Percentiles rank a stretch among this genome's conserved stretches.
Evolutionary conservation across 257 asterid species (phyloP).

Genomic region (Ehretia macrophylla): DNA sequence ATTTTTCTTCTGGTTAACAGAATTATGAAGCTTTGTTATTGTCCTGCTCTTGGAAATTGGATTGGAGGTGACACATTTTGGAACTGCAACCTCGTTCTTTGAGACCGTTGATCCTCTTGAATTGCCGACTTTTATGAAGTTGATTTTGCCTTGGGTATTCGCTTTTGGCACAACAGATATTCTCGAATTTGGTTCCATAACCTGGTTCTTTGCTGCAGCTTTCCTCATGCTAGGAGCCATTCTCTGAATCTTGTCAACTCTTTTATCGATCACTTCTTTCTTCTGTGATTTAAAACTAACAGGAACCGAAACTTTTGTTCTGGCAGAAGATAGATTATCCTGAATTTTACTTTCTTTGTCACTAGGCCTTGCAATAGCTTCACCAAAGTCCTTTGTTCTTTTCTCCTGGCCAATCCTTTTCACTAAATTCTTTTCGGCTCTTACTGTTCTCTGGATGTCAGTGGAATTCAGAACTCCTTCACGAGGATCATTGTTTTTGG

Average conservation of each 20-base stretch:
- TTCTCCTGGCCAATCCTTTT: conserved; percentile 15
- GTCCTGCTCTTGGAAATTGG: conserved; percentile 3
- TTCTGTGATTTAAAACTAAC: conserved; percentile 30
- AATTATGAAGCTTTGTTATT: conserved; percentile 9
- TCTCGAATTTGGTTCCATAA: conserved; percentile 13
- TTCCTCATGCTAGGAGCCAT: conserved; percentile 25
- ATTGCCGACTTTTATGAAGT: conserved; percentile 20
- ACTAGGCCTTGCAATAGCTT: conserved; percentile 11
- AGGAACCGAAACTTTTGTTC: conserved; percentile 23
- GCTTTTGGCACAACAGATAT: conserved; percentile 19
- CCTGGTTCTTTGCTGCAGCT: conserved; percentile 16
- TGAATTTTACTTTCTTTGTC: conserved; percentile 17
- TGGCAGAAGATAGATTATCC: conserved; percentile 23
- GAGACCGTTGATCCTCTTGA: conserved; percentile 29
- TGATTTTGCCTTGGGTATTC: conserved; percentile 13
- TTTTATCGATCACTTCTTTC: conserved; percentile 28
- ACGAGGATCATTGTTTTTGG: conserved; percentile 9
- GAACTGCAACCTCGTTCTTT: conserved; percentile 19
- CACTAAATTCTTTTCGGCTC: conserved; percentile 18
- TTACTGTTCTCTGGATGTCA: conserved; percentile 11
- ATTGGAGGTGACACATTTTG: conserved; percentile 19
- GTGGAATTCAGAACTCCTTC: conserved; percentile 17
- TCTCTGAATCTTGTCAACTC: conserved; percentile 23
- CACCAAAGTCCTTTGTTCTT: conserved; percentile 21
- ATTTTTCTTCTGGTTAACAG: conserved; percentile 30